Percentiles rank a stretch among this genome's conserved stretches.
Evolutionary conservation across 345 rosid species (phyloP).

Genomic region (Hypericum perforatum): DNA sequence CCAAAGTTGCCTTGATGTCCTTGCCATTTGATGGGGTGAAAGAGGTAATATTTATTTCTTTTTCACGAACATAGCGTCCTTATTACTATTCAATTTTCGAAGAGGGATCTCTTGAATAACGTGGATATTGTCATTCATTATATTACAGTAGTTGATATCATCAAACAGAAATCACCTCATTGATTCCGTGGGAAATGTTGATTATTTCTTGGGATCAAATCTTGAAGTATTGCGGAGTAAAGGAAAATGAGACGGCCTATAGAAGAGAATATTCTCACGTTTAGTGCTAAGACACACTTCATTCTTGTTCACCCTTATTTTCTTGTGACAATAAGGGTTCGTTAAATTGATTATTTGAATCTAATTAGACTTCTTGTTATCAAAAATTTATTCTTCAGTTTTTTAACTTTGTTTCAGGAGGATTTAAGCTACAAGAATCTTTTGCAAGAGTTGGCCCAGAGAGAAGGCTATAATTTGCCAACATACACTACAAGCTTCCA

Average conservation of each 20-base stretch:
- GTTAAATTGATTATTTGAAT: background rate
- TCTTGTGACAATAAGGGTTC: background rate
- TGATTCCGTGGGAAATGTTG: no score
- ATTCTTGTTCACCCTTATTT: slow-evolving; percentile 2
- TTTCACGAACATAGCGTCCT: background rate
- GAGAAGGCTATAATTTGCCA: slow-evolving; percentile 31
- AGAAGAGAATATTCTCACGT: no score
- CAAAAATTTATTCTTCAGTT: background rate
- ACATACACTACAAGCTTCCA: slow-evolving; percentile 28
- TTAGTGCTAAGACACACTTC: no score
- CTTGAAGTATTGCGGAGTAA: no score
- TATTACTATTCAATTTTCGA: background rate
- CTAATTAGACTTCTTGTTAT: background rate
- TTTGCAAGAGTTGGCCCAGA: slow-evolving; percentile 50
- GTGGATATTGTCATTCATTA: no score
- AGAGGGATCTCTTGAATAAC: no score
- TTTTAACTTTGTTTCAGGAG: slow-evolving; percentile 22
- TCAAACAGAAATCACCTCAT: no score
- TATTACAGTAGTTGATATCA: no score
- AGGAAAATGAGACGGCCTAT: no score
- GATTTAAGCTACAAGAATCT: slow-evolving; percentile 44
- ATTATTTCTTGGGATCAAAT: no score
- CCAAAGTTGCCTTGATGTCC: slow-evolving; percentile 44
- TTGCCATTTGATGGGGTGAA: slow-evolving; percentile 21
- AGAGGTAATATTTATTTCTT: slow-evolving; percentile 17